Base-by-base conservation (phyloP, 768 basidiomycete genomes). In the Amanita subjunquillea region DNA sequence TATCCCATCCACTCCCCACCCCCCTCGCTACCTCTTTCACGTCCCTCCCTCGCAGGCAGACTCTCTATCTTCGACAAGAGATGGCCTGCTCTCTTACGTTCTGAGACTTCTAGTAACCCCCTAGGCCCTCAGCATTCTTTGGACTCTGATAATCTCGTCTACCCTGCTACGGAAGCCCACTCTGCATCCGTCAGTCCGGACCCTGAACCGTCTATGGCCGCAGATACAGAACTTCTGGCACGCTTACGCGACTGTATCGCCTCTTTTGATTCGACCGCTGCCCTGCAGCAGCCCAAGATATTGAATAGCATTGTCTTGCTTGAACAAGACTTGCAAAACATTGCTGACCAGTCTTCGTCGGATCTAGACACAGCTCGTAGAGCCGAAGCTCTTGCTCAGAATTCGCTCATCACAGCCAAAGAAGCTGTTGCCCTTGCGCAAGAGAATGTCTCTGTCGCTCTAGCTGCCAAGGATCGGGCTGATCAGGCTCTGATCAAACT, bases 371-470 rank as follows among this genome's bases (percentile, higher is more conserved):
- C 60, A 4, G 65, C 67, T 4, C 63, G 65, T 36, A 57, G 56
- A 51, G 66, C 64, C 1, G 57, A 62, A 23, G 53, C 54, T 9
- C 59, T 65, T 37, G 65, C 70, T 4, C 61, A 69, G 54, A 65
- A 66, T 50, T 65, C 67, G 6, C 30, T 69, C 2, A 51, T 51
- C 0, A 51, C 60, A 2, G 67, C 65, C 3, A 62, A 61, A 42
- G 62, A 65, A 29, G 62, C 67, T 2, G 49, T 67, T 27, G 6
- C 17, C 12, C 2, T 41, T 36, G 46, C 53, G 3, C 37, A 48
- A 37, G 45, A 54, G 17, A 40, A 30, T 22, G 37, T 29, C 15
- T 46, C 45, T 22, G 63, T 65, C 12, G 58, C 69, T 2, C 30
- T 46, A 15, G n/a, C 30, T 15, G 36, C 34, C 30, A 53, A 53